Conservation (phyloP, 257 asterid species). For the Haberlea rhodopensis region DNA sequence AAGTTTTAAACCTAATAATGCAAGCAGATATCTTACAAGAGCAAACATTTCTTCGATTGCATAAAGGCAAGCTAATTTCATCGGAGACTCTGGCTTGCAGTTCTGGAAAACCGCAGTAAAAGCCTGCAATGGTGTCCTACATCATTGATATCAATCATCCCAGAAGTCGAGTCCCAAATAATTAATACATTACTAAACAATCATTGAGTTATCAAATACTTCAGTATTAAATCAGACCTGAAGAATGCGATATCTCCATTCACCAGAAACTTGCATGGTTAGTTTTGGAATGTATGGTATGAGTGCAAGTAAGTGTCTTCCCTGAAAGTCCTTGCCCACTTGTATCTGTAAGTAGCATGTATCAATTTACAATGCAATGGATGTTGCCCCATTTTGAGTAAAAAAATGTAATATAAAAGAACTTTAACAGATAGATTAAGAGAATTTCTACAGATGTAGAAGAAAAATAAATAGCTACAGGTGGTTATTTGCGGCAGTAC, state of each 20-base stretch:
- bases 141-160: background rate
- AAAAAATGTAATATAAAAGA: slow-evolving; percentile 10
- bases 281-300: slow-evolving; percentile 70
- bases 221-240: slow-evolving; percentile 45
- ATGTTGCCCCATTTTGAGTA: slow-evolving; percentile 19
- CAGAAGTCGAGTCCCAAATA: background rate
- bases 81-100: slow-evolving; percentile 54
- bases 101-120: slow-evolving; percentile 61
- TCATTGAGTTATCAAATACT: slow-evolving; percentile 12
- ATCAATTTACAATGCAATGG: slow-evolving; percentile 1
- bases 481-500: background rate
- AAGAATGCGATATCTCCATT: slow-evolving; percentile 71
- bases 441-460: background rate
- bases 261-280: slow-evolving; percentile 44
- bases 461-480: slow-evolving; percentile 7
- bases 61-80: slow-evolving; percentile 81
- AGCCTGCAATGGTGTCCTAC: slow-evolving; percentile 49
- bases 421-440: background rate
- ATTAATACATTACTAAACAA: background rate
- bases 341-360: slow-evolving; percentile 49
- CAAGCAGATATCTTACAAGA: slow-evolving; percentile 59
- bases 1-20: background rate
- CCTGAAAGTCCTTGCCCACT: slow-evolving; percentile 46
- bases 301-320: slow-evolving; percentile 67
- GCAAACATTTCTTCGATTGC: slow-evolving; percentile 64